phyloP scores from a whole-genome alignment of 2,329 filamentous ascomycete species.

The Westerdykella sp. region DNA sequence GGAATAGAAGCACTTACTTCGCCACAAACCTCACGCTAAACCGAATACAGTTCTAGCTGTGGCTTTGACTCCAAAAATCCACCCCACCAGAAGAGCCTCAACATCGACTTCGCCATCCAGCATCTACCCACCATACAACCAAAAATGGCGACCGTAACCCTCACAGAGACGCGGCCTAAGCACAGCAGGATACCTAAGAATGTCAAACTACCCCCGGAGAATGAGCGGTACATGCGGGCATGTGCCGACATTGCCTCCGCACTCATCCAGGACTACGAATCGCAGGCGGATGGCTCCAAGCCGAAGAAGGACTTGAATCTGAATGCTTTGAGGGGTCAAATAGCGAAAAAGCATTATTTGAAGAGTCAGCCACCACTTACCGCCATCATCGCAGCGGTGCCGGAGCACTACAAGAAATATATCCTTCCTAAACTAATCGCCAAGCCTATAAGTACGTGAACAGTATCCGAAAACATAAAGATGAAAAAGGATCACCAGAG shows the following conservation, averaged over 20 bases:
- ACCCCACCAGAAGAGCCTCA: constrained; percentile 10
- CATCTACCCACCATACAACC: constrained; percentile 10
- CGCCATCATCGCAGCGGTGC: constrained; percentile 94
- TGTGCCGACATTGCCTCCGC: constrained; percentile 93
- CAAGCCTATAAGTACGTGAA: constrained; percentile 75
- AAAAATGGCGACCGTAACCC: constrained; percentile 59
- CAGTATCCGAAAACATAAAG: neutral
- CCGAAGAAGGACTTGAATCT: constrained; percentile 85
- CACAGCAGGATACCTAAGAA: constrained; percentile 57
- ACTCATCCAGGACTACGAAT: constrained; percentile 90
- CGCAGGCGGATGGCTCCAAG: constrained; percentile 64
- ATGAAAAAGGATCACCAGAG: neutral
- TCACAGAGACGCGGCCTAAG: constrained; percentile 45
- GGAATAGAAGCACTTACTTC: too few species aligned
- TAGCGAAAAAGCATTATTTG: constrained; percentile 88
- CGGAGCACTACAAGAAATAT: constrained; percentile 99
- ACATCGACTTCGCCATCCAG: constrained; percentile 13
- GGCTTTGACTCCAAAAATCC: too few species aligned
- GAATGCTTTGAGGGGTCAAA: constrained; percentile 77
- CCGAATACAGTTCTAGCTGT: neutral
- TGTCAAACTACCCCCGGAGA: constrained; percentile 77
- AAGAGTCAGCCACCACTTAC: constrained; percentile 85
- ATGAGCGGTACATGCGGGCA: constrained; percentile 86
- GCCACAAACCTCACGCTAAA: too few species aligned
- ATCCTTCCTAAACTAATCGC: constrained; percentile 93